These are phyloP conservation scores for Solanum piurae DNA, from an alignment of 257 asterid species.

Conservation along the genomic window DNA sequence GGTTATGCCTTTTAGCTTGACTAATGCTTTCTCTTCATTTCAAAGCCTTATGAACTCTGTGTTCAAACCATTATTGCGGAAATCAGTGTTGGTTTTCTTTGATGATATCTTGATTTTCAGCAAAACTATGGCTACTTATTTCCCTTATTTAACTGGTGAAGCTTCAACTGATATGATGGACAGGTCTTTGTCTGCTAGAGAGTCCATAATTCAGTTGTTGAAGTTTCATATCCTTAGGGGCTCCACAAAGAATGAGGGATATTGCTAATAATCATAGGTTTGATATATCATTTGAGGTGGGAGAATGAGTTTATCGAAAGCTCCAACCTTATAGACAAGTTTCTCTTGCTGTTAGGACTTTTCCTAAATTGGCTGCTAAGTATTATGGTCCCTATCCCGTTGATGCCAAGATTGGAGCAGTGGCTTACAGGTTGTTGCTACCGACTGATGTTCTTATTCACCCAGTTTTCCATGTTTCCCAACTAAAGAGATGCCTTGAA, in stretches of 20 bases:
- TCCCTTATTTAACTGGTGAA: too few species aligned
- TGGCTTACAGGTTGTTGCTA: neutral
- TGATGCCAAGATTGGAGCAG: neutral
- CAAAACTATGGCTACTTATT: too few species aligned
- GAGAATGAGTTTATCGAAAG: neutral
- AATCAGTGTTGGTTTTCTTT: too few species aligned
- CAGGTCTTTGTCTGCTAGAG: too few species aligned
- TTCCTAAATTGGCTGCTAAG: neutral
- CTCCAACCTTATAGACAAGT: neutral
- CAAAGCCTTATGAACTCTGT: too few species aligned
- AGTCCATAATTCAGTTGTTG: too few species aligned
- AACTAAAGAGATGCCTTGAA: neutral
- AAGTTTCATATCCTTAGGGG: too few species aligned
- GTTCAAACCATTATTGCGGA: too few species aligned
- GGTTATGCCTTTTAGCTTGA: too few species aligned
- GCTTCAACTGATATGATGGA: too few species aligned
- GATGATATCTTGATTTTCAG: too few species aligned
- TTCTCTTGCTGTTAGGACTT: neutral
- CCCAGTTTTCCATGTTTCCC: neutral
- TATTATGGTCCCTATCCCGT: neutral
- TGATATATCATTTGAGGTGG: neutral
- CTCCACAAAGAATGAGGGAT: neutral
- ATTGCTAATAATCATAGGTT: neutral
- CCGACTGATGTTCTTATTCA: neutral
- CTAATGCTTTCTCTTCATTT: too few species aligned